These are phyloP conservation scores for Nymphaea colorata DNA, from an alignment of 164 flowering plant species.

Conservation along the genomic window DNA sequence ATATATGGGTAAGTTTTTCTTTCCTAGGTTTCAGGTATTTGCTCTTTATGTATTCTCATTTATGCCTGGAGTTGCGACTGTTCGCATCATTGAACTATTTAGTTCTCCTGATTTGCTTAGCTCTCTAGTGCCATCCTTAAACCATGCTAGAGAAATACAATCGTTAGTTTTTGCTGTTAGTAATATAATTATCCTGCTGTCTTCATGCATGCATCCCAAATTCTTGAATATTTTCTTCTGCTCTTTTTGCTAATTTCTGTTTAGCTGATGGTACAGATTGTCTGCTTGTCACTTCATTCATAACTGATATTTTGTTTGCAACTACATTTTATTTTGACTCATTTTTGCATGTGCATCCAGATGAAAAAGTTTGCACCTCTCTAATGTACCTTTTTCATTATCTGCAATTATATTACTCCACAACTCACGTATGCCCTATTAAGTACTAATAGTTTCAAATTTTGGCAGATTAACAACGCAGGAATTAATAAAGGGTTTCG, in stretches of 20 bases:
- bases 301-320: too few species aligned
- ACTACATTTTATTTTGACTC: not conserved
- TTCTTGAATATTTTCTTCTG: not conserved
- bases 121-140: too few species aligned
- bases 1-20: slow-evolving; percentile 70
- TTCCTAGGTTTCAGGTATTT: not conserved
- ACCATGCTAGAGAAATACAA: too few species aligned
- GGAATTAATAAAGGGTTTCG: slow-evolving; percentile 94
- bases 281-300: too few species aligned
- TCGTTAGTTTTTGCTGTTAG: too few species aligned
- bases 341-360: not conserved
- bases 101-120: not conserved
- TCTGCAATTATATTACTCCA: too few species aligned
- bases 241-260: not conserved
- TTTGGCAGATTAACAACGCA: slow-evolving; percentile 84
- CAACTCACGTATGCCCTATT: too few species aligned
- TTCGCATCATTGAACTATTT: not conserved
- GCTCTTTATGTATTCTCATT: not conserved
- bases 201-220: too few species aligned
- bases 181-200: too few species aligned
- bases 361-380: too few species aligned
- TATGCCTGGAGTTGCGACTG: not conserved
- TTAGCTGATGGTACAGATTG: not conserved
- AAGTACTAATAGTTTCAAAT: not conserved
- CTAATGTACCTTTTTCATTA: too few species aligned